Evolutionary conservation across 2,329 filamentous ascomycete species (phyloP).

Genomic region (Drechslerella coelobrocha): DNA sequence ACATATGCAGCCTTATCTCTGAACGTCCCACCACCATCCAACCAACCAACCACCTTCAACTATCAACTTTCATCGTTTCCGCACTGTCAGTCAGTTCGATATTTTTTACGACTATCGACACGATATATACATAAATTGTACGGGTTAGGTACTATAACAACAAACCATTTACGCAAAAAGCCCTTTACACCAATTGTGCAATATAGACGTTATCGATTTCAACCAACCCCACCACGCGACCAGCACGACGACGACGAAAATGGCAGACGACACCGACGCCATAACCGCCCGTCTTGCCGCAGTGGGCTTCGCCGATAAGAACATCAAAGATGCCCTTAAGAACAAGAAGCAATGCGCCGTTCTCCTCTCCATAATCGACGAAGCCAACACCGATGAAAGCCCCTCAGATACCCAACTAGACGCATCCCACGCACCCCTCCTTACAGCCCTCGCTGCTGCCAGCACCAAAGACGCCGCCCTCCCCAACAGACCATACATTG

Average conservation of each 20-base stretch:
- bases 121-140: too few species aligned
- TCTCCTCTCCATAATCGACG: conserved; percentile 51
- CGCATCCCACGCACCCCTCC: conserved; percentile 43
- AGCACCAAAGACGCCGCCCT: conserved; percentile 51
- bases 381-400: conserved; percentile 47
- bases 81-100: background rate
- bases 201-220: too few species aligned
- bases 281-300: conserved; percentile 50
- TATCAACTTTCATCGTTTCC: background rate
- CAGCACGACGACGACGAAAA: conserved; percentile 14
- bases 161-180: background rate
- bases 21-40: background rate
- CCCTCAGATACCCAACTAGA: conserved; percentile 22
- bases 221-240: background rate
- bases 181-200: too few species aligned
- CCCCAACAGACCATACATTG: conserved; percentile 50
- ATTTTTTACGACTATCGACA: too few species aligned
- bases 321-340: conserved; percentile 54
- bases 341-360: conserved; percentile 54
- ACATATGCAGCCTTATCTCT: conserved; percentile 32
- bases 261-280: conserved; percentile 51
- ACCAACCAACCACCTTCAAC: conserved; percentile 1
- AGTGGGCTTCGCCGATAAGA: conserved; percentile 54
- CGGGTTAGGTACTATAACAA: too few species aligned
- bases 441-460: conserved; percentile 52